These are phyloP conservation scores for Moesziomyces sp. DNA, from an alignment of 1,284 basidiomycete species.

Conservation along the genomic window DNA sequence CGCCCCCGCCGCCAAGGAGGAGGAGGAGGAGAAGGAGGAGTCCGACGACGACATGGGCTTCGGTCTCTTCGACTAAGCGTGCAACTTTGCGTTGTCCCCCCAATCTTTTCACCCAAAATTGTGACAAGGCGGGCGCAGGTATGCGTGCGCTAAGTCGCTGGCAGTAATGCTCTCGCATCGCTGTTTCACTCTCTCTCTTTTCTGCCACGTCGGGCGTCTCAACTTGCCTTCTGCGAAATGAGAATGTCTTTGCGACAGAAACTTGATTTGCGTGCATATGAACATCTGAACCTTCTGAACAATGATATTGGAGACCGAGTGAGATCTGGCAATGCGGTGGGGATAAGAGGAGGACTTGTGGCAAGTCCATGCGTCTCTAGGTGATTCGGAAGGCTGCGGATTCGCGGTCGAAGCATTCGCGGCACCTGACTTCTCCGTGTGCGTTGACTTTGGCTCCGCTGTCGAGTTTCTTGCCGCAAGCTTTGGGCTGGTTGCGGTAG, in stretches of 20 bases:
- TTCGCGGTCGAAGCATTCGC: constrained; percentile 52
- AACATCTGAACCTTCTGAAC: background rate
- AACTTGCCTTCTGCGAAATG: background rate
- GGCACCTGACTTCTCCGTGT: constrained; percentile 51
- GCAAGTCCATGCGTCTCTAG: too few relatives aligned
- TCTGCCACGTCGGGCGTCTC: background rate
- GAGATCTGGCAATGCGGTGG: too few relatives aligned
- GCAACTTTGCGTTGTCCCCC: too few relatives aligned
- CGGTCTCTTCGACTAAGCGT: constrained; percentile 84
- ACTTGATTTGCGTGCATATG: background rate
- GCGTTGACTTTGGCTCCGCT: constrained; percentile 52
- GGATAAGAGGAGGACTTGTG: constrained; percentile 7
- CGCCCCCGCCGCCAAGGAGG: constrained; percentile 69
- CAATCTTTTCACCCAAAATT: constrained; percentile 1
- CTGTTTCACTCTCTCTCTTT: background rate
- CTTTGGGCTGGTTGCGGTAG: background rate
- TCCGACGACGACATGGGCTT: constrained; percentile 65
- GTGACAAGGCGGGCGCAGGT: background rate
- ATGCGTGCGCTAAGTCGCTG: constrained; percentile 1
- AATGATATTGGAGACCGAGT: too few relatives aligned
- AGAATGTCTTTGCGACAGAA: background rate
- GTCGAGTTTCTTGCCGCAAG: constrained; percentile 53
- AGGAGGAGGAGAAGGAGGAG: constrained; percentile 80
- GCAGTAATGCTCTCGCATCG: background rate
- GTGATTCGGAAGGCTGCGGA: constrained; percentile 13